phyloP scores from a whole-genome alignment of 2,329 filamentous ascomycete species.

The Septoria petroselini region DNA sequence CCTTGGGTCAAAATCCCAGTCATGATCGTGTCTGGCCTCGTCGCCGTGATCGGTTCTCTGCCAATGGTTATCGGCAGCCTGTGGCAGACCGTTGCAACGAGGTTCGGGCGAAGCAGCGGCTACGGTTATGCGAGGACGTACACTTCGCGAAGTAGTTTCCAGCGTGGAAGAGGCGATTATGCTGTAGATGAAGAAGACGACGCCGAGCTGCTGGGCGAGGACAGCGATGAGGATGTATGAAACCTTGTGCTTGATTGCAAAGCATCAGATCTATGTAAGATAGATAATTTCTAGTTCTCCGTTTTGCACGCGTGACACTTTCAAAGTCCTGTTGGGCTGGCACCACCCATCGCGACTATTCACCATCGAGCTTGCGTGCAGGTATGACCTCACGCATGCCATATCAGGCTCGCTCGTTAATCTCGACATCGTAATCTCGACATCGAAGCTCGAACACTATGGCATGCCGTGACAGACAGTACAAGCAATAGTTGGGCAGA shows the following conservation, averaged over 20 bases:
- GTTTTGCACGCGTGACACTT: too few relatives aligned
- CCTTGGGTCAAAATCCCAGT: constrained; percentile 76
- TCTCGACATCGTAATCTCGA: too few relatives aligned
- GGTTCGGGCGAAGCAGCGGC: constrained; percentile 52
- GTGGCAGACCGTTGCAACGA: constrained; percentile 60
- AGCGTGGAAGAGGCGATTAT: constrained; percentile 82
- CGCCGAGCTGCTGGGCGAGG: constrained; percentile 83
- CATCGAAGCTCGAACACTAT: too few relatives aligned
- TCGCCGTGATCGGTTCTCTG: constrained; percentile 54
- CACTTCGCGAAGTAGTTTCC: constrained; percentile 85
- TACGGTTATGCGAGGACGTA: constrained; percentile 63
- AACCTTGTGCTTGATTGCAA: background rate
- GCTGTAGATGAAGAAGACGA: constrained; percentile 87
- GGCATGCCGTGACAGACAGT: too few relatives aligned
- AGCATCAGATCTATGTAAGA: too few relatives aligned
- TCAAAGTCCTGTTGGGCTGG: too few relatives aligned
- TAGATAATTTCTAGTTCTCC: too few relatives aligned
- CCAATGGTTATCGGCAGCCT: constrained; percentile 71
- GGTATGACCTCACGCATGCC: too few relatives aligned
- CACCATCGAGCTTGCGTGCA: too few relatives aligned
- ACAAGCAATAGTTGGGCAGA: too few relatives aligned
- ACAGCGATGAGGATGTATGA: constrained; percentile 75
- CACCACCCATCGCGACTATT: too few relatives aligned
- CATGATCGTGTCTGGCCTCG: constrained; percentile 48
- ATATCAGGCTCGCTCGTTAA: too few relatives aligned